These are phyloP conservation scores for Anethum foeniculum DNA, from an alignment of 140 eudicot genomes.

Conservation along the genomic window DNA sequence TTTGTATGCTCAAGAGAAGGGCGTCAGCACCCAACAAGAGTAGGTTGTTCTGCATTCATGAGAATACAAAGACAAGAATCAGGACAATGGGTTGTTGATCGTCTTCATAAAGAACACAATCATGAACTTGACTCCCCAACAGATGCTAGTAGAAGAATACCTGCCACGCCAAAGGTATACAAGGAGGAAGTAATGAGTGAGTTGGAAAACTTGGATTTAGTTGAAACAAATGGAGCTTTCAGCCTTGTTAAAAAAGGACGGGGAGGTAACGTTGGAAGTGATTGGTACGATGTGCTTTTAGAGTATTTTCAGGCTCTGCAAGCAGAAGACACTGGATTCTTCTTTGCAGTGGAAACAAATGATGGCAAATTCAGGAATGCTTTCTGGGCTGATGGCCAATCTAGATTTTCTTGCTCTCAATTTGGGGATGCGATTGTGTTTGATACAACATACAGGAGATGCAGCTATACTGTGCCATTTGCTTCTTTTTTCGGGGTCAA, in stretches of 20 bases:
- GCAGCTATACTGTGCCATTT: constrained; percentile 7
- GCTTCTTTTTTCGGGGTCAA: constrained; percentile 9
- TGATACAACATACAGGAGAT: constrained; percentile 15
- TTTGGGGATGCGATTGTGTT: constrained; percentile 16
- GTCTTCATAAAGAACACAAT: constrained; percentile 19
- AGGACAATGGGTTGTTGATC: constrained; percentile 18
- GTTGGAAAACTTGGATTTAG: constrained; percentile 16
- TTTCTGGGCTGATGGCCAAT: constrained; percentile 13
- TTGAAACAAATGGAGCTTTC: constrained; percentile 15
- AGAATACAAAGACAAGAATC: constrained; percentile 14
- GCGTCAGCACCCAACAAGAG: constrained; percentile 17
- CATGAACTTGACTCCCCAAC: constrained; percentile 16
- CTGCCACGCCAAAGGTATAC: constrained; percentile 6
- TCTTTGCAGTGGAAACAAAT: neutral
- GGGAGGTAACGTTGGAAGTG: constrained; percentile 6
- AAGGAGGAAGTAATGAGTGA: constrained; percentile 10
- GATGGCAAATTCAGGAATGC: constrained; percentile 5
- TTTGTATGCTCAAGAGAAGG: constrained; percentile 15
- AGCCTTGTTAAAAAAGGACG: constrained; percentile 9
- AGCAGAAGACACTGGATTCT: constrained; percentile 11
- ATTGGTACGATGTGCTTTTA: constrained; percentile 9
- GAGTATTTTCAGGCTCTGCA: constrained; percentile 14
- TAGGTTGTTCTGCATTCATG: constrained; percentile 18
- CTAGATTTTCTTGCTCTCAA: constrained; percentile 8
- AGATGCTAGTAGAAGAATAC: constrained; percentile 6